Percentiles rank a stretch among this genome's conserved stretches.
Conservation (phyloP, 495 filamentous ascomycete species). For the Pyrenopolyporus hunteri region DNA sequence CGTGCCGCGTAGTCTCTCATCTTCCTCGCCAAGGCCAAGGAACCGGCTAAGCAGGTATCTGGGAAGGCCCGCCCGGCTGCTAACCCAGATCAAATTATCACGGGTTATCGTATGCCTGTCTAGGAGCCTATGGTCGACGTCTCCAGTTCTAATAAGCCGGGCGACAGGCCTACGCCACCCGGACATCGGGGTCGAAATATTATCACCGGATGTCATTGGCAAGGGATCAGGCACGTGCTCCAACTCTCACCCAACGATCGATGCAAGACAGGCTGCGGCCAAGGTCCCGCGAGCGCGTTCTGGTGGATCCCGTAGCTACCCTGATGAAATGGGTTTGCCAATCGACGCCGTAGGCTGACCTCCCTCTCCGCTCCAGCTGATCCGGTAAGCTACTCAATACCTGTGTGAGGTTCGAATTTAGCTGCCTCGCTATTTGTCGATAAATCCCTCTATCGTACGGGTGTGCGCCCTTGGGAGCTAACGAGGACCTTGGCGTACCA, state of each 20-base stretch:
- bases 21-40: conserved; percentile 2
- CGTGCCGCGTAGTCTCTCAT: neutral
- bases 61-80: neutral
- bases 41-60: neutral
- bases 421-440: conserved; percentile 4
- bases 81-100: neutral
- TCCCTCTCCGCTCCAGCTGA: conserved; percentile 16
- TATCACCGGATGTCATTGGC: conserved; percentile 20
- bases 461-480: neutral
- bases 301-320: neutral
- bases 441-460: neutral
- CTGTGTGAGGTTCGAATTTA: neutral
- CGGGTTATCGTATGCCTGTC: neutral
- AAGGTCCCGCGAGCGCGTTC: conserved; percentile 3
- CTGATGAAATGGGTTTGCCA: conserved; percentile 10
- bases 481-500: neutral
- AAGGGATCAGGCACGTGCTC: conserved; percentile 25
- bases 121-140: neutral
- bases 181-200: conserved; percentile 6
- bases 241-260: conserved; percentile 4
- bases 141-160: neutral
- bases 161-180: conserved; percentile 5
- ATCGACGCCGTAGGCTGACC: neutral
- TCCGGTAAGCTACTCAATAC: conserved; percentile 6
- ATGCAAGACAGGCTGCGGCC: conserved; percentile 15